These are phyloP conservation scores for Lineolata rhizophorae DNA, from an alignment of 495 filamentous ascomycete species.

Conservation along the genomic window DNA sequence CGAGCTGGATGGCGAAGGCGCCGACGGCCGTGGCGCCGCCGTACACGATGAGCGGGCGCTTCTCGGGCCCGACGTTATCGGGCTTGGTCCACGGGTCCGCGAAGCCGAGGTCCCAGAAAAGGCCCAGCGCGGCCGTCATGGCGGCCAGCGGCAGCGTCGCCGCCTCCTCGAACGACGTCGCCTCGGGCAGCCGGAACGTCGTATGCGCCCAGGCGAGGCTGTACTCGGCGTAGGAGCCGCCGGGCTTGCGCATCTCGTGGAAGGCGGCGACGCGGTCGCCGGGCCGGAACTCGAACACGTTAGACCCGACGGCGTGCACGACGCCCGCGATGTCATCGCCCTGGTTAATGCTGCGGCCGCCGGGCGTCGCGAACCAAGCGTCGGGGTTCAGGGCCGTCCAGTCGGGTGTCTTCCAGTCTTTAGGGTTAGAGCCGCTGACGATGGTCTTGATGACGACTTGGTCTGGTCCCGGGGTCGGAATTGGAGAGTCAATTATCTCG, in stretches of 20 bases:
- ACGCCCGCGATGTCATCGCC: constrained; percentile 58
- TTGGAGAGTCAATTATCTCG: constrained; percentile 38
- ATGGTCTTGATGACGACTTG: constrained; percentile 53
- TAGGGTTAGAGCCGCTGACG: constrained; percentile 51
- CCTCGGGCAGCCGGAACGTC: constrained; percentile 45
- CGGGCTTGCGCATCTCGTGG: constrained; percentile 32
- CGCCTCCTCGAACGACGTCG: constrained; percentile 48
- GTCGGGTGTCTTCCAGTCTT: constrained; percentile 40
- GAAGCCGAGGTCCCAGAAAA: constrained; percentile 35
- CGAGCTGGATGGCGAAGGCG: constrained; percentile 44
- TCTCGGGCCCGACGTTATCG: constrained; percentile 8
- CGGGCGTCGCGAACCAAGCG: too few species aligned
- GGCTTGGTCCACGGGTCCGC: constrained; percentile 38
- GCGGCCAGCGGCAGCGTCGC: constrained; percentile 52
- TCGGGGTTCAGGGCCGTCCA: constrained; percentile 3
- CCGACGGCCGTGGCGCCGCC: constrained; percentile 48
- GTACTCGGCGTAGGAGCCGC: constrained; percentile 51
- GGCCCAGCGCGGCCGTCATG: constrained; percentile 46
- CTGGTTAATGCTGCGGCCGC: constrained; percentile 25
- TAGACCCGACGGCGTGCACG: constrained; percentile 36
- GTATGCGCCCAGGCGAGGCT: constrained; percentile 39
- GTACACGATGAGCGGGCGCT: constrained; percentile 39
- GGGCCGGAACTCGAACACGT: constrained; percentile 36
- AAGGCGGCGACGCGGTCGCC: constrained; percentile 55
- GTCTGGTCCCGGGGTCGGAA: constrained; percentile 34